phyloP scores from a whole-genome alignment of 306 rosid species.

The Myrica gale region DNA sequence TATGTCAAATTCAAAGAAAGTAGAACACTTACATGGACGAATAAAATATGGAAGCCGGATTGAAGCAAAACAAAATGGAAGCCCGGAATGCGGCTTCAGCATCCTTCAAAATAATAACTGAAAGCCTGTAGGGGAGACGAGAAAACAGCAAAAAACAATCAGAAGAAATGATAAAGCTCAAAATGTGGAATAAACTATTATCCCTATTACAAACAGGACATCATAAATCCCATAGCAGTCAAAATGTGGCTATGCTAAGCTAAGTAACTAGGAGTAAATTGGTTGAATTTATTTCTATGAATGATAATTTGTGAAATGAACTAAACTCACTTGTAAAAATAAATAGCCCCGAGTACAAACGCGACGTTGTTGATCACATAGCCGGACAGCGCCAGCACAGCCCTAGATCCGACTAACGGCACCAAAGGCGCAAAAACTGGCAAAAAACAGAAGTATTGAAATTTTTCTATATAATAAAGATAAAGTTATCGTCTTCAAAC shows the following conservation, averaged over 20 bases:
- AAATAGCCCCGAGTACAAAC: conserved; percentile 62
- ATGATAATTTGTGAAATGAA: not conserved
- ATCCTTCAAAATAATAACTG: conserved; percentile 59
- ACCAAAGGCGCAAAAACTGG: conserved; percentile 48
- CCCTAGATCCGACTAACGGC: conserved; percentile 52
- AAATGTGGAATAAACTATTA: not conserved
- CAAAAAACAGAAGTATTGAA: conserved; percentile 6
- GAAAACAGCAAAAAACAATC: conserved; percentile 27
- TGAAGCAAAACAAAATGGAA: conserved; percentile 87
- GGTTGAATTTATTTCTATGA: too few species aligned
- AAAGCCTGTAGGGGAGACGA: conserved; percentile 52
- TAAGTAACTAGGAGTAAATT: too few species aligned
- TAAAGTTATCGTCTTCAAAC: not conserved
- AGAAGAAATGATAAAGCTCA: not conserved
- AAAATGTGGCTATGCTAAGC: too few species aligned
- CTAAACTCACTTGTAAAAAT: conserved; percentile 53
- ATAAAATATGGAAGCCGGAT: conserved; percentile 87
- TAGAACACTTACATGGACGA: conserved; percentile 60
- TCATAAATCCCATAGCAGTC: too few species aligned
- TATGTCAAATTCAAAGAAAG: not conserved
- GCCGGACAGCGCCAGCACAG: conserved; percentile 64
- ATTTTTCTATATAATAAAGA: not conserved
- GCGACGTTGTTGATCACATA: conserved; percentile 64
- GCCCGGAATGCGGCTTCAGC: conserved; percentile 62
- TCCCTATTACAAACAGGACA: too few species aligned